A percentile compares a stretch with the other conserved stretches of the same genome.
Conservation (phyloP, 140 eudicot genomes). For the Anethum foeniculum region DNA sequence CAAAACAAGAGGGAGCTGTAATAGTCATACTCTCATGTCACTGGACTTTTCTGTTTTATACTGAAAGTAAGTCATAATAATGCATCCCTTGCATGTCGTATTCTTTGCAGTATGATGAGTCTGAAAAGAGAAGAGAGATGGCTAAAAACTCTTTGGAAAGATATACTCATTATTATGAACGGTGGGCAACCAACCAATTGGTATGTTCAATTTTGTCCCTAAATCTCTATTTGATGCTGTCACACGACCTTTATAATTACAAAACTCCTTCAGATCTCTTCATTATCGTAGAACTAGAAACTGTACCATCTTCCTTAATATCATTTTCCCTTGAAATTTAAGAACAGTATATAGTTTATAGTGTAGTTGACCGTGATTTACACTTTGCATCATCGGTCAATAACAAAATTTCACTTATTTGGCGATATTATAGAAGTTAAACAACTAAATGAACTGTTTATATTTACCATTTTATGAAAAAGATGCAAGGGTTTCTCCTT, state of each 20-base stretch:
- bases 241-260: background rate
- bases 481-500: background rate
- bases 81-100: background rate
- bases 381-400: background rate
- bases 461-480: background rate
- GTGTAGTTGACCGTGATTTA: background rate
- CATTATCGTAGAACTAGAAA: background rate
- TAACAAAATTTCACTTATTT: background rate
- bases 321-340: background rate
- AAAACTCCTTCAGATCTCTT: background rate
- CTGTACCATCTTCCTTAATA: background rate
- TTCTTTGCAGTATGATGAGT: constrained; percentile 15
- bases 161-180: constrained; percentile 24
- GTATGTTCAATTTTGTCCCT: constrained; percentile 9
- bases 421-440: background rate
- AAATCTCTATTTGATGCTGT: background rate
- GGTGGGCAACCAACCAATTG: constrained; percentile 23
- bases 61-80: background rate
- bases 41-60: background rate
- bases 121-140: constrained; percentile 23
- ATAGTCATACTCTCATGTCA: background rate
- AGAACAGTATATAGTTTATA: background rate
- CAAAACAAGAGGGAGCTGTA: constrained; percentile 28
- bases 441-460: background rate
- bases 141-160: constrained; percentile 22